Conservation (phyloP, 1,284 basidiomycete species). For the Gymnopus androsaceus region DNA sequence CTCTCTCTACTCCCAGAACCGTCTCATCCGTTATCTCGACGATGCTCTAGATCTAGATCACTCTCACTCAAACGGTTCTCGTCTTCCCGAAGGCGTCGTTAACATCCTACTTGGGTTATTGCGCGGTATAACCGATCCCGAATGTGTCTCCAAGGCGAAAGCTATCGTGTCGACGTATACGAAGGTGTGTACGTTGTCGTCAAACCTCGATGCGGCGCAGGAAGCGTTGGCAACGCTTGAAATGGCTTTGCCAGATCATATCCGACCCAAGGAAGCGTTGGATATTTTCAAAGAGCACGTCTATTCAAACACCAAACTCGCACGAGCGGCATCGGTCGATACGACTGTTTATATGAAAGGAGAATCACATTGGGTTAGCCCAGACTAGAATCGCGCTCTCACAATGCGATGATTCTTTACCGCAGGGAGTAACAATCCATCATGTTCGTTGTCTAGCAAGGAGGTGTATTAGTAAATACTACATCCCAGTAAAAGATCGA, state of each 20-base stretch:
- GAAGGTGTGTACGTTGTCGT: slow-evolving; percentile 21
- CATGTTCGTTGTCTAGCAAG: too few relatives aligned
- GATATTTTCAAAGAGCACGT: slow-evolving; percentile 36
- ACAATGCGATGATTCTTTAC: too few relatives aligned
- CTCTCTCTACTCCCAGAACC: slow-evolving; percentile 25
- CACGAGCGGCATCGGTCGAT: neutral
- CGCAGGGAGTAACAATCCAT: too few relatives aligned
- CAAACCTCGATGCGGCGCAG: slow-evolving; percentile 24
- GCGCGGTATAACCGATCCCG: slow-evolving; percentile 28
- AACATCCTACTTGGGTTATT: slow-evolving; percentile 34
- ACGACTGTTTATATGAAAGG: neutral
- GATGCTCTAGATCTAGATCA: slow-evolving; percentile 29
- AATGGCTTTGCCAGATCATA: slow-evolving; percentile 21
- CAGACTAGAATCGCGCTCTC: too few relatives aligned
- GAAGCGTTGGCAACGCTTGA: slow-evolving; percentile 28
- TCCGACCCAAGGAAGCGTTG: slow-evolving; percentile 17
- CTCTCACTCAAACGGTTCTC: slow-evolving; percentile 10
- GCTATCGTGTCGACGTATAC: slow-evolving; percentile 29
- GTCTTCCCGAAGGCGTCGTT: slow-evolving; percentile 32
- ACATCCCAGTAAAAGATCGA: neutral
- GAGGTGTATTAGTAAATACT: neutral
- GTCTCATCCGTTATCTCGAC: slow-evolving; percentile 30
- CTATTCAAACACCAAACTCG: slow-evolving; percentile 33
- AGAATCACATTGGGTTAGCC: neutral
- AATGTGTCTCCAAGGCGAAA: slow-evolving; percentile 31